Evolutionary conservation across 805 yeast species (phyloP).

Genomic region (Saccharomyces mikatae): DNA sequence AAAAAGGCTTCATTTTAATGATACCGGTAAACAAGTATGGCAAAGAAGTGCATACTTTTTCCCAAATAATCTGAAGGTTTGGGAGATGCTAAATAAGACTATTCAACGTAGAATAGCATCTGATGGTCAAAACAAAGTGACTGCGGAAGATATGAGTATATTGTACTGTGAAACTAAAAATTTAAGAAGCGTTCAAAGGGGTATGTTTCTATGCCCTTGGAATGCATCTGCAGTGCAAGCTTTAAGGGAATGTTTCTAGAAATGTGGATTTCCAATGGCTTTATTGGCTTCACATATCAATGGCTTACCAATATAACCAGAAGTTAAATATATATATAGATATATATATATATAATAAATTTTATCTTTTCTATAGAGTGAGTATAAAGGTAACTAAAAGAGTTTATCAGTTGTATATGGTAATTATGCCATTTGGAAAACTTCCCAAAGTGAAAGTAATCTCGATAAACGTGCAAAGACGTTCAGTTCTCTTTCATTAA

Average conservation of each 20-base stretch:
- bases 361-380: not conserved
- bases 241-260: conserved; percentile 26
- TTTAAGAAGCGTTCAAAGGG: conserved; percentile 54
- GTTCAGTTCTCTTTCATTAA: conserved; percentile 49
- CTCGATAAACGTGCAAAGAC: conserved; percentile 49
- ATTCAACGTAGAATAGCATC: conserved; percentile 55
- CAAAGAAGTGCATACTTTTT: conserved; percentile 64
- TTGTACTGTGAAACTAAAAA: conserved; percentile 43
- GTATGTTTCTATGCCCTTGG: conserved; percentile 57
- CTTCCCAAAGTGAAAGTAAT: conserved; percentile 48
- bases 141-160: conserved; percentile 41
- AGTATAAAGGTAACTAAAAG: not conserved
- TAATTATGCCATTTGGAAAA: conserved; percentile 35
- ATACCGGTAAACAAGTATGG: conserved; percentile 35
- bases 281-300: not conserved
- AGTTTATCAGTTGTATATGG: not conserved
- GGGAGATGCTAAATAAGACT: conserved; percentile 55
- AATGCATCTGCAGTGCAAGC: conserved; percentile 27
- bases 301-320: not conserved
- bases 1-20: conserved; percentile 29
- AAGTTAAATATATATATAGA: not conserved
- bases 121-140: conserved; percentile 41
- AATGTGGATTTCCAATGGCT: not conserved
- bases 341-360: not conserved
- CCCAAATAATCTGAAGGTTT: conserved; percentile 60